These are phyloP conservation scores for Annulohypoxylon stygium DNA, from an alignment of 495 filamentous ascomycete genomes.

Conservation along the genomic window DNA sequence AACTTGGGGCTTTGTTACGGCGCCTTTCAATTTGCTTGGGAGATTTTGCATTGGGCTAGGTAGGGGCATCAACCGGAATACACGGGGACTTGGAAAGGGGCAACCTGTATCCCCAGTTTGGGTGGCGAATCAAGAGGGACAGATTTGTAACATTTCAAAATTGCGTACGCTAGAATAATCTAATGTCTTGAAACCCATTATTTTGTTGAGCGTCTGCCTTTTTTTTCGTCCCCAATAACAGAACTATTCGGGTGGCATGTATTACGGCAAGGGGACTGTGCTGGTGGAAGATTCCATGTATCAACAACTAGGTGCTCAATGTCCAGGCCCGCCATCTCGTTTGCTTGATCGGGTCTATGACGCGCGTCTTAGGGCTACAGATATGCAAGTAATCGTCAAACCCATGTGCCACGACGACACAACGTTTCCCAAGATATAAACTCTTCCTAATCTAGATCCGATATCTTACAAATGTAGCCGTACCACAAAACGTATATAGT, in stretches of 20 bases:
- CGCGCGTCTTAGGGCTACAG: neutral
- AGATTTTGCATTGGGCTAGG: conserved; percentile 18
- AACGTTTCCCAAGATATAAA: conserved; percentile 3
- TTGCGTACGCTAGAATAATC: conserved; percentile 1
- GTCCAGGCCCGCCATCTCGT: neutral
- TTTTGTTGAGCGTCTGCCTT: neutral
- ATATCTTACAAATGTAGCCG: neutral
- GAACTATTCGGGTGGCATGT: neutral
- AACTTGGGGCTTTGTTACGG: neutral
- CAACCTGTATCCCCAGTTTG: neutral
- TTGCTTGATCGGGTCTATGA: neutral
- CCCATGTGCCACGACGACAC: neutral
- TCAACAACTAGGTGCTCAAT: neutral
- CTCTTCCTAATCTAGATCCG: conserved; percentile 5
- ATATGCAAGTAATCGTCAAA: neutral
- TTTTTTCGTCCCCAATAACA: neutral
- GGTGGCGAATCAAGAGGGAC: neutral
- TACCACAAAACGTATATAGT: neutral
- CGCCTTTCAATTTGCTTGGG: neutral
- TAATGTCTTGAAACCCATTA: neutral
- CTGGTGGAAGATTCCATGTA: neutral
- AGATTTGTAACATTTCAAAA: neutral
- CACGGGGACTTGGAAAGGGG: conserved; percentile 12
- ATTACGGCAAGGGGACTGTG: neutral
- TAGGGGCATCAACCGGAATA: conserved; percentile 21